Evolutionary conservation across 2,329 filamentous ascomycete species (phyloP), one percentile per base, ranked within the genome.

Genomic region (Microthyrium microscopicum): DNA sequence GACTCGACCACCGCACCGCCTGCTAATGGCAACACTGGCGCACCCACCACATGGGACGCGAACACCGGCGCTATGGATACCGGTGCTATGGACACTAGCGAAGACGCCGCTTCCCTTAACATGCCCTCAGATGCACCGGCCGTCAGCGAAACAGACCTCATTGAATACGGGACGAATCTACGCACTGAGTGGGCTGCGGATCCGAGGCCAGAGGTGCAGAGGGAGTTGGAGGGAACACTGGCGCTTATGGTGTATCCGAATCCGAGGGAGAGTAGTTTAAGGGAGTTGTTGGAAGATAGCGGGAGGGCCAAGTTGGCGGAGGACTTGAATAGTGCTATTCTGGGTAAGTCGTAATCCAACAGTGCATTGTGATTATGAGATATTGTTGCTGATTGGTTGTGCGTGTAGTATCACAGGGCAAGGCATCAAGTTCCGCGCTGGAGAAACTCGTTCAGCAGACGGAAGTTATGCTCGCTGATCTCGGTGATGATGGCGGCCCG

Each of bases 291-390:
- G 37, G 81, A 92, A 46, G 64, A 69, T 25, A 70, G 68, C 33
- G 83, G 81, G 2, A 65, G 89, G 27, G 70, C 75, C 13, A 65
- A 72, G 13, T 82, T 95, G 26, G 85, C 85, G 6, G 89, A 98
- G 58, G 85, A 93, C 53, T 62, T 98, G 36, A 95, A 95, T 54
- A 81, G 82, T 39, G 85, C 83, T 29, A 93, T 98, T 45, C 55
- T 98, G 39, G 73, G 84, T 92, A 61, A 60, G 74, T 65, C 35
- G 39, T 34, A 24, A 15, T 22, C 4, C n/a, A 20, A 17, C 27
- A 29, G 9, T 9, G 15, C 19, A 9, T 11, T 30, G 7, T 29
- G 7, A 29, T 7, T 27, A 7, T 7, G 7, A 12, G 7, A n/a
- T 13, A 7, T 34, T 28, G 9, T 11, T 6, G 20, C 16, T 4